Evolutionary conservation across 495 filamentous ascomycete species (phyloP).

Genomic region (Peziza echinospora): DNA sequence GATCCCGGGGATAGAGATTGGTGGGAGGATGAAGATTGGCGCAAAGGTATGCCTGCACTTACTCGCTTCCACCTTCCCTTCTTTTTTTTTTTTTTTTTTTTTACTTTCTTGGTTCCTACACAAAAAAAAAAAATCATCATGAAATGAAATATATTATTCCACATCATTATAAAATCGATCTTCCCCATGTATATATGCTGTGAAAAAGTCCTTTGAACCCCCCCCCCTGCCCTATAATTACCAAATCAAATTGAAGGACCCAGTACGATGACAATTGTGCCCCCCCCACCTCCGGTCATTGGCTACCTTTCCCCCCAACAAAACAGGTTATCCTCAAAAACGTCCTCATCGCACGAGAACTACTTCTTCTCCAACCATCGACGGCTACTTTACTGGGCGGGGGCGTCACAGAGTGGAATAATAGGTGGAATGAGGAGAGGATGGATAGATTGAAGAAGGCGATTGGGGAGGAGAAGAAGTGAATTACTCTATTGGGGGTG

Average conservation of each 20-base stretch:
- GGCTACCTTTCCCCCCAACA: too few species aligned
- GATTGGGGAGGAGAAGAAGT: conserved; percentile 24
- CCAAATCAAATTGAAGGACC: too few species aligned
- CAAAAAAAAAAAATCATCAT: too few species aligned
- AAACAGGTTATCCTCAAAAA: conserved; percentile 17
- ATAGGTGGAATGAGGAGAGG: conserved; percentile 49
- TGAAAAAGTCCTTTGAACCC: too few species aligned
- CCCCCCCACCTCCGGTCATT: too few species aligned
- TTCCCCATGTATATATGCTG: too few species aligned
- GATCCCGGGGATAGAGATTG: conserved; percentile 41
- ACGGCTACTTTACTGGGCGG: conserved; percentile 52
- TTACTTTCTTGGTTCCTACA: too few species aligned
- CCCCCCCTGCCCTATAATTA: too few species aligned
- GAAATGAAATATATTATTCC: too few species aligned
- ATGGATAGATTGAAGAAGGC: conserved; percentile 44
- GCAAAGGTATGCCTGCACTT: conserved; percentile 35
- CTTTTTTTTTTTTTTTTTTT: not conserved
- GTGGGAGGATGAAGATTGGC: conserved; percentile 33
- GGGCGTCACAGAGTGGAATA: conserved; percentile 64
- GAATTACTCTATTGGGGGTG: too few species aligned
- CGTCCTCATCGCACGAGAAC: conserved; percentile 47
- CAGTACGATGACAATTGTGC: too few species aligned
- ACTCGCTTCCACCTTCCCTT: not conserved
- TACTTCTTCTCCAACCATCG: conserved; percentile 49
- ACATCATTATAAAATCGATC: too few species aligned